Percentiles rank a stretch among this genome's conserved stretches.
Evolutionary conservation across 108 stramenopile species (phyloP).

Genomic region (Cyclotella atomus): DNA sequence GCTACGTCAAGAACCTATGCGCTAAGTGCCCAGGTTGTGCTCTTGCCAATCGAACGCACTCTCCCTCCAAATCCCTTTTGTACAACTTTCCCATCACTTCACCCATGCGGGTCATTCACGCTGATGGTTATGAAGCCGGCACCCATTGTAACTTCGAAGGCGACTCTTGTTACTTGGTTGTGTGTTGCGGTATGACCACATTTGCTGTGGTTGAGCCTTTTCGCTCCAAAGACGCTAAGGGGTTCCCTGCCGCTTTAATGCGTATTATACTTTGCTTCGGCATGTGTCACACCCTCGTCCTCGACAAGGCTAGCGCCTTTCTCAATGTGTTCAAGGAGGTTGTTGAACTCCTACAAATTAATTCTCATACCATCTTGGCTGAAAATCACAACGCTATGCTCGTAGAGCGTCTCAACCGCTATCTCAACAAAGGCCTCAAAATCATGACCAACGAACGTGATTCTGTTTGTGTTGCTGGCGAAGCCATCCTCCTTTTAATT

Average conservation of each 20-base stretch:
- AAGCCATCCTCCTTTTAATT: constrained; percentile 1
- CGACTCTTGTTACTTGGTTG: background rate
- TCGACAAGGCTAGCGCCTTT: constrained; percentile 5
- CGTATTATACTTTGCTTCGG: constrained; percentile 13
- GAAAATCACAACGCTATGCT: constrained; percentile 21
- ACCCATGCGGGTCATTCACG: background rate
- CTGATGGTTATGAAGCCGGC: constrained; percentile 1
- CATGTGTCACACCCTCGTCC: constrained; percentile 8
- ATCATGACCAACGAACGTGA: constrained; percentile 13
- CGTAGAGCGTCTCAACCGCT: constrained; percentile 23
- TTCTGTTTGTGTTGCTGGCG: background rate
- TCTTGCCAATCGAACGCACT: background rate
- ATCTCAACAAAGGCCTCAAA: constrained; percentile 24
- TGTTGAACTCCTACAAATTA: constrained; percentile 3
- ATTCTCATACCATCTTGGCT: constrained; percentile 4
- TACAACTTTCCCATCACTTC: constrained; percentile 5
- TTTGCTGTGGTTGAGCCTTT: constrained; percentile 1
- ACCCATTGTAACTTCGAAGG: background rate
- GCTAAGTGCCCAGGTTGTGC: constrained; percentile 8
- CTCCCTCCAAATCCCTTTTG: background rate
- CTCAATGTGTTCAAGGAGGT: background rate
- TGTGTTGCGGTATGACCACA: background rate
- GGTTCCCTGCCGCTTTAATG: constrained; percentile 22
- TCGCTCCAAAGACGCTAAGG: background rate
- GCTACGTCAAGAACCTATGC: background rate